phyloP scores from a whole-genome alignment of 345 rosid genomes.

The Salix udensis region DNA sequence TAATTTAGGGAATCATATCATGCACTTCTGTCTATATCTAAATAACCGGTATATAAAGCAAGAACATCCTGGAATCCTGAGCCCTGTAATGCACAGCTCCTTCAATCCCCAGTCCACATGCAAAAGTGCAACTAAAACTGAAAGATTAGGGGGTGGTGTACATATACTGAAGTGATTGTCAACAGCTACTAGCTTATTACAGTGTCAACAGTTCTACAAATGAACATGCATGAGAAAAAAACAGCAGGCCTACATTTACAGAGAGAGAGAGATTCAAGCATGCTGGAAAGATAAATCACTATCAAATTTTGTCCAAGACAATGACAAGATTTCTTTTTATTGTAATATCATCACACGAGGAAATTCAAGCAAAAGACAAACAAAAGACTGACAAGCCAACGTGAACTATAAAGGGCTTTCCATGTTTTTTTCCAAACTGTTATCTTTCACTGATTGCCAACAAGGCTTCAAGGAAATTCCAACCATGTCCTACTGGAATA shows the following conservation, averaged over 20 bases:
- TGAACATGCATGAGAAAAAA: background rate
- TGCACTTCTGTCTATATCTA: background rate
- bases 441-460: too few relatives aligned
- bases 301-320: too few relatives aligned
- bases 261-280: background rate
- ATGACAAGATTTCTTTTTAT: too few relatives aligned
- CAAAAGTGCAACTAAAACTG: background rate
- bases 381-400: background rate
- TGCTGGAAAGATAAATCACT: background rate
- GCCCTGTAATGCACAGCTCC: background rate
- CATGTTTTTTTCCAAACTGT: too few relatives aligned
- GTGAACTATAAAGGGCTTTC: background rate
- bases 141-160: background rate
- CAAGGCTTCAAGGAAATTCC: background rate
- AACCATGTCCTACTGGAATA: background rate
- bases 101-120: background rate
- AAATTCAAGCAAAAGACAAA: background rate
- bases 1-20: background rate
- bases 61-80: background rate
- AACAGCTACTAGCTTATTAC: background rate
- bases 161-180: background rate
- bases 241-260: background rate
- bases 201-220: background rate
- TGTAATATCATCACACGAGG: background rate
- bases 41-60: background rate